Percentiles rank a stretch among this genome's conserved stretches.
Conservation (phyloP, 192 early-diverging fungal genomes). For the Podila epigama region DNA sequence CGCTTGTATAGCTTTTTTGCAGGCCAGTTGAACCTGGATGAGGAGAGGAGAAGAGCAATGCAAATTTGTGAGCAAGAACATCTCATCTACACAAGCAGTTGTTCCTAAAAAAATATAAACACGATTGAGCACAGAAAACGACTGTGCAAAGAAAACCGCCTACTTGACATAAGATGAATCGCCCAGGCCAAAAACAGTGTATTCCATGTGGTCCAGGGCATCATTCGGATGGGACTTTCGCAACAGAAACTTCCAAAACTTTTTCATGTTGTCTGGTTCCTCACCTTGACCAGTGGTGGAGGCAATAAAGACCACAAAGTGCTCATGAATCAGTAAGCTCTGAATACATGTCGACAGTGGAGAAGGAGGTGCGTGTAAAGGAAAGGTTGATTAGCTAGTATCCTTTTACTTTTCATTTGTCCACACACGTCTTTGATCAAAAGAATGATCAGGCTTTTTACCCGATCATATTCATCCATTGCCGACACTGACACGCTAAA, state of each 20-base stretch:
- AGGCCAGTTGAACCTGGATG: constrained; percentile 86
- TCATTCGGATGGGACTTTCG: constrained; percentile 77
- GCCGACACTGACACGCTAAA: constrained; percentile 67
- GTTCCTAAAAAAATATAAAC: too few species aligned
- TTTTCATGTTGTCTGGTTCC: constrained; percentile 91
- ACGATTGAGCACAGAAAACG: neutral
- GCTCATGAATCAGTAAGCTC: constrained; percentile 64
- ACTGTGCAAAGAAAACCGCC: neutral
- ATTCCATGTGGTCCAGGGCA: constrained; percentile 69
- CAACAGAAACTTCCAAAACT: constrained; percentile 92
- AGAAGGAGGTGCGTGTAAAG: neutral
- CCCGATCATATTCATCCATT: constrained; percentile 82
- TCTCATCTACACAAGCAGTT: too few species aligned
- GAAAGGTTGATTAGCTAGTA: neutral
- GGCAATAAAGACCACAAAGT: constrained; percentile 82
- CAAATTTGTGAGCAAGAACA: too few species aligned
- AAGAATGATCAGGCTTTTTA: constrained; percentile 22
- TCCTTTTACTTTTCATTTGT: neutral
- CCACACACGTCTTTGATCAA: neutral
- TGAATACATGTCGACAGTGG: constrained; percentile 29
- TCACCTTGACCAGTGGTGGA: constrained; percentile 95
- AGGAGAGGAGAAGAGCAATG: too few species aligned
- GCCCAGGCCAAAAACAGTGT: constrained; percentile 94
- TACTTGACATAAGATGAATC: constrained; percentile 92
- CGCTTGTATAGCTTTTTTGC: constrained; percentile 91